Base-by-base conservation (phyloP, 2,329 filamentous ascomycete genomes). In the Myriosclerotinia scirpicola region DNA sequence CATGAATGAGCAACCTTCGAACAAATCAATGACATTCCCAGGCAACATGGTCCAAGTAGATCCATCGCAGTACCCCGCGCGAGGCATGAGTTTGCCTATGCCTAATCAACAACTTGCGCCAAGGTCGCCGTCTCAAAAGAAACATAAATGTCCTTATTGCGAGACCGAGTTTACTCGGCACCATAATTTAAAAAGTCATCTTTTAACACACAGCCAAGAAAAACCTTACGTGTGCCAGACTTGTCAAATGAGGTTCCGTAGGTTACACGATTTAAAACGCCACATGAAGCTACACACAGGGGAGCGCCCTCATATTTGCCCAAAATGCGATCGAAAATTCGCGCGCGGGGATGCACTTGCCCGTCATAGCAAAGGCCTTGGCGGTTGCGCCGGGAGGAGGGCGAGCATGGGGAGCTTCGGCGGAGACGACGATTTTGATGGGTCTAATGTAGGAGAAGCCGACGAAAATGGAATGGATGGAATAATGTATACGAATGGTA, bases 261-360 rank as follows among this genome's bases (percentile, higher is more conserved):
- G 95, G 70, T 83, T 98, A 62, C 95, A 99, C 76, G 95, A 99
- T 75, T 80, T 99, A 71, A 99, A 99, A 81, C 88, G 95, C 52
- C 95, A 99, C 77, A 93, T 90, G 71, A 99, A 99, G 79, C 85
- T 99, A 30, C 95, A 99, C 76, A 98, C 94, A 0, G 95, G 95
- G 65, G 95, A 99, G 80, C 89, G 96, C 75, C 93, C 93, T 15
- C 95, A 99, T 74, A 90, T 95, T 12, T 99, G 95, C 75, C 90
- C 91, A 52, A 97, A 96, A 77, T 99, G 95, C 77, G 92, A 96
- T 71, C 87, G 95, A 69, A 92, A 93, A 72, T 99, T 99, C 79
- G 95, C 95, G 54, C 89, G 95, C 71, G 95, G 95, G 15, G 95
- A 99, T 82, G 95, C 95, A 36, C 81, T 99, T 64, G 95, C 95